These are phyloP conservation scores for Chenopodium album DNA, from an alignment of 148 eudicot species.

Conservation along the genomic window DNA sequence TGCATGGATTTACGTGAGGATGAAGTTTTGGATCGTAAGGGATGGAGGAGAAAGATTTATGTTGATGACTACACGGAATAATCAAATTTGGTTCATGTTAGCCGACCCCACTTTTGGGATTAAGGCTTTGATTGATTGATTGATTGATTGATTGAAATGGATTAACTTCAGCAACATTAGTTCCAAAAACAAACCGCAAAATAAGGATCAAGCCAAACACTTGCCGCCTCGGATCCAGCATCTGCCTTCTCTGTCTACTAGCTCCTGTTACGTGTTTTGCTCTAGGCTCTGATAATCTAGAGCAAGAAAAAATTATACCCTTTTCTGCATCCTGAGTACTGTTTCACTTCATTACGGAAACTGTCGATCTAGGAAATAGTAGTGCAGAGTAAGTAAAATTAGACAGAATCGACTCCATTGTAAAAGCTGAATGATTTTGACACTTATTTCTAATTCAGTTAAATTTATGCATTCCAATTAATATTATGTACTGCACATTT, in stretches of 20 bases:
- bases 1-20: too few relatives aligned
- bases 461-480: too few relatives aligned
- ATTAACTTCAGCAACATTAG: background rate
- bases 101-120: too few relatives aligned
- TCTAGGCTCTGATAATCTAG: background rate
- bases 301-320: background rate
- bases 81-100: too few relatives aligned
- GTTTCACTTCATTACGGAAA: background rate
- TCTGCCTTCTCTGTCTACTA: background rate
- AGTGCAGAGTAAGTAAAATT: background rate
- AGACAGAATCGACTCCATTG: background rate
- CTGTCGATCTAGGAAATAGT: background rate
- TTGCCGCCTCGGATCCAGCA: background rate
- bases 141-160: too few relatives aligned
- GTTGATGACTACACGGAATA: too few relatives aligned
- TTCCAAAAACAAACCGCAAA: slow-evolving; percentile 7
- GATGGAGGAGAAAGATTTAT: too few relatives aligned
- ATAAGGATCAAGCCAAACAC: slow-evolving; percentile 15
- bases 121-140: too few relatives aligned
- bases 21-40: too few relatives aligned
- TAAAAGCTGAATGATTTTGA: too few relatives aligned
- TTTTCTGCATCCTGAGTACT: background rate
- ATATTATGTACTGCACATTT: too few relatives aligned
- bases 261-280: background rate
- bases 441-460: too few relatives aligned